Conservation (phyloP, 2,329 filamentous ascomycete genomes). For the Beauveria caledonica region DNA sequence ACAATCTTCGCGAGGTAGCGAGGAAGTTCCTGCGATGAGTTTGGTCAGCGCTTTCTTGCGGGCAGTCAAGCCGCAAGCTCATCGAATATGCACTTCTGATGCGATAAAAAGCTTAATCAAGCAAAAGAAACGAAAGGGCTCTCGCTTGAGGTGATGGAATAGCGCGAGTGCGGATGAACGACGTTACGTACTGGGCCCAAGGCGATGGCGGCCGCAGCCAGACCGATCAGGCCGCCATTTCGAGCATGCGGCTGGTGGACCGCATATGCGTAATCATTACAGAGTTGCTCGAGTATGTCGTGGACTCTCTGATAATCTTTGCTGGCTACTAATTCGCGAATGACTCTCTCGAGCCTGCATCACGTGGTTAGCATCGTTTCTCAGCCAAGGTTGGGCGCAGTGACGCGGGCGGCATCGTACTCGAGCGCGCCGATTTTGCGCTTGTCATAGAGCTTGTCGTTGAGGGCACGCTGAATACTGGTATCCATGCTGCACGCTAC, state of each 20-base stretch:
- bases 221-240: slow-evolving; percentile 90
- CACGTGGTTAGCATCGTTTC: slow-evolving; percentile 13
- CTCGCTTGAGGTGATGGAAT: neutral
- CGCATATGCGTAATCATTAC: slow-evolving; percentile 94
- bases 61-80: neutral
- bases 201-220: slow-evolving; percentile 92
- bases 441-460: slow-evolving; percentile 98
- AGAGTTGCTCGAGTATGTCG: slow-evolving; percentile 89
- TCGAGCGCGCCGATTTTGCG: slow-evolving; percentile 93
- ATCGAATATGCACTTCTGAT: neutral
- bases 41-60: neutral
- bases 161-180: neutral
- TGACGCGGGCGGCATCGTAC: slow-evolving; percentile 44
- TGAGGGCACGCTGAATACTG: slow-evolving; percentile 81
- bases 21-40: slow-evolving; percentile 63
- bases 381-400: neutral
- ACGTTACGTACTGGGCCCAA: slow-evolving; percentile 67
- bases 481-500: slow-evolving; percentile 61
- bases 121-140: neutral
- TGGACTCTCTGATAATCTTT: slow-evolving; percentile 75
- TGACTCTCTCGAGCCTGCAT: slow-evolving; percentile 74
- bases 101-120: neutral
- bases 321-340: slow-evolving; percentile 70
- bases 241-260: slow-evolving; percentile 94
- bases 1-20: slow-evolving; percentile 90